Conservation (phyloP, 2,329 filamentous ascomycete genomes). For the Knoxdaviesia proteae region DNA sequence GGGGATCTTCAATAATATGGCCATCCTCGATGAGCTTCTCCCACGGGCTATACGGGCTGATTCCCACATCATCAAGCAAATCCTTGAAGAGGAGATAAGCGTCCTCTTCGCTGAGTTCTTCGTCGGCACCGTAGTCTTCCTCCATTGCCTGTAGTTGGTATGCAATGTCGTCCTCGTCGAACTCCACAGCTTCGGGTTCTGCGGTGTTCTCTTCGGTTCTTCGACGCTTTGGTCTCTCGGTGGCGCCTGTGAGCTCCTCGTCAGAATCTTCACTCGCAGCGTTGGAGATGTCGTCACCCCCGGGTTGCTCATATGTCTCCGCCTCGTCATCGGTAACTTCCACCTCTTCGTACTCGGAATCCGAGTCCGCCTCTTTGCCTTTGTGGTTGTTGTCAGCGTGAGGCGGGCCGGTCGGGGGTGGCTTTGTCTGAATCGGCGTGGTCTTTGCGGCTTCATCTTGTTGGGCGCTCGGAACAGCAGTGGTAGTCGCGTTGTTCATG, state of each 20-base stretch:
- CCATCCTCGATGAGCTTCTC: conserved; percentile 73
- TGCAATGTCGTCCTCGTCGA: conserved; percentile 85
- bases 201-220: conserved; percentile 31
- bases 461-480: neutral
- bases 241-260: too few species aligned
- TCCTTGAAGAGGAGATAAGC: conserved; percentile 63
- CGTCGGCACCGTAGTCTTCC: conserved; percentile 59
- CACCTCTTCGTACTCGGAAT: conserved; percentile 56
- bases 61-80: conserved; percentile 58
- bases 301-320: conserved; percentile 17
- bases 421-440: conserved; percentile 7
- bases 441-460: neutral
- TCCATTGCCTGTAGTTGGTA: conserved; percentile 83
- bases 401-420: too few species aligned
- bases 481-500: conserved; percentile 46
- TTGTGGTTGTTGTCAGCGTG: conserved; percentile 6
- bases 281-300: conserved; percentile 15
- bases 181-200: conserved; percentile 48
- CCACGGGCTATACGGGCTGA: conserved; percentile 82
- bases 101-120: conserved; percentile 54
- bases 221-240: conserved; percentile 31
- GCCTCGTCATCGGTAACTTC: conserved; percentile 33
- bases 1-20: conserved; percentile 60
- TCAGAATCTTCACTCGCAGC: conserved; percentile 10
- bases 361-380: neutral